Evolutionary conservation across 2,329 filamentous ascomycete genomes (phyloP).

Genomic region (Ophiostoma pallidulum): DNA sequence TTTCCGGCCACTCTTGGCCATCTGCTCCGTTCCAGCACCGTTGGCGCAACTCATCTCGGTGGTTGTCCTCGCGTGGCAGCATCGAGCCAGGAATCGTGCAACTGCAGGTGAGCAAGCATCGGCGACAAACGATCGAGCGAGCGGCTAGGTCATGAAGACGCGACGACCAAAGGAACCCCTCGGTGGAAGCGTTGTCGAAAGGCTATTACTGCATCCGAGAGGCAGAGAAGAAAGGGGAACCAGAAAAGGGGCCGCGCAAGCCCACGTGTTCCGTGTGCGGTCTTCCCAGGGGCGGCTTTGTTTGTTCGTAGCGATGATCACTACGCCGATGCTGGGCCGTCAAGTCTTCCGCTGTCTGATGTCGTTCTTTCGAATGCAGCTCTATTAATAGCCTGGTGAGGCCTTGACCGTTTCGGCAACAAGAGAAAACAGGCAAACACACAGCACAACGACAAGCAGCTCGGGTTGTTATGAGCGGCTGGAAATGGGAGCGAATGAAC

Average conservation of each 20-base stretch:
- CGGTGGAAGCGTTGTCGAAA: too few relatives aligned
- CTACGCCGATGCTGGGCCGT: background rate
- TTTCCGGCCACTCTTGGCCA: background rate
- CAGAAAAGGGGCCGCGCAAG: too few relatives aligned
- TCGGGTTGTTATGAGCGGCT: too few relatives aligned
- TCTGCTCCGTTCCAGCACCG: background rate
- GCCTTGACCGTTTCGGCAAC: too few relatives aligned
- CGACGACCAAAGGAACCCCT: background rate
- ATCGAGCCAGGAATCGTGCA: background rate
- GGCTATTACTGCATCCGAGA: background rate
- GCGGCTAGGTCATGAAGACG: background rate
- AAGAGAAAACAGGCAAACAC: too few relatives aligned
- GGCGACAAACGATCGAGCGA: background rate
- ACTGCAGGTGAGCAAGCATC: background rate
- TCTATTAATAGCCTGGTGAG: too few relatives aligned
- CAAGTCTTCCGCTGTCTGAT: background rate
- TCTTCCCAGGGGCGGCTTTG: too few relatives aligned
- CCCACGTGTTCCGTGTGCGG: background rate
- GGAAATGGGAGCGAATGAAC: too few relatives aligned
- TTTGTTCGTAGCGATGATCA: constrained; percentile 9
- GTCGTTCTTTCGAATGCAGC: too few relatives aligned
- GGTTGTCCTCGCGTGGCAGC: background rate
- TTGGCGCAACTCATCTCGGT: constrained; percentile 5
- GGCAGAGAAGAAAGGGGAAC: background rate
- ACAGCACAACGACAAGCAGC: too few relatives aligned